phyloP scores from a whole-genome alignment of 805 yeast species.

The Sugiyamaella boreocaroliniensis region DNA sequence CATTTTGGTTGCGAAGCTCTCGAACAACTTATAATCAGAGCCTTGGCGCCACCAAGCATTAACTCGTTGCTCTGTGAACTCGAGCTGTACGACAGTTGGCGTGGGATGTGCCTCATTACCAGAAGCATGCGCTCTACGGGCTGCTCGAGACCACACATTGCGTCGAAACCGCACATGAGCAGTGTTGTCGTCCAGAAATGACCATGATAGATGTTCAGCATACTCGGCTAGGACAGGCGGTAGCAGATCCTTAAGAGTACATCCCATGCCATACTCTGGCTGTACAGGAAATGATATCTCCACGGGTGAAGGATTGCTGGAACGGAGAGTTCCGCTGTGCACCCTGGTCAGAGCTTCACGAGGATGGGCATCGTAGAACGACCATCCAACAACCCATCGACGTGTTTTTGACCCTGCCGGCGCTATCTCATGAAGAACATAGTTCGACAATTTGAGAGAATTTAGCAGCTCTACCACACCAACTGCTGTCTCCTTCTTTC shows the following conservation, averaged over 20 bases:
- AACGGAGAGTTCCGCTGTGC: neutral
- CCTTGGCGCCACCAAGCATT: constrained; percentile 12
- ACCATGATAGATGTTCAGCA: neutral
- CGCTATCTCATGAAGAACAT: constrained; percentile 29
- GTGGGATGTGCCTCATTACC: neutral
- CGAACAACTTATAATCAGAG: constrained; percentile 8
- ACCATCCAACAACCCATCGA: constrained; percentile 39
- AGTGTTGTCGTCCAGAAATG: neutral
- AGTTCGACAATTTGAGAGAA: constrained; percentile 18
- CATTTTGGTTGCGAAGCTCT: constrained; percentile 9
- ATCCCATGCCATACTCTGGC: neutral
- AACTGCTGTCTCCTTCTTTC: constrained; percentile 20
- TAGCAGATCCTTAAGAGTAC: neutral
- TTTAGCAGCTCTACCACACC: constrained; percentile 10
- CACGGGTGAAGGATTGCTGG: neutral
- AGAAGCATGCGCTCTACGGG: constrained; percentile 9
- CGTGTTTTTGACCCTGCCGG: constrained; percentile 22
- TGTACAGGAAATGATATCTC: neutral
- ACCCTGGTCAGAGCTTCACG: neutral
- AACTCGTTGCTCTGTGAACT: neutral
- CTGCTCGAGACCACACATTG: constrained; percentile 19
- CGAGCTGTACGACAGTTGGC: neutral
- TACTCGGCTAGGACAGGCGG: neutral
- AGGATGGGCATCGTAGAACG: constrained; percentile 19
- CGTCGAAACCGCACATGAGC: neutral